Percentiles rank a stretch among this genome's conserved stretches.
Conservation (phyloP, 192 early-diverging fungal species). For the Gryganskiella cystojenkinii region DNA sequence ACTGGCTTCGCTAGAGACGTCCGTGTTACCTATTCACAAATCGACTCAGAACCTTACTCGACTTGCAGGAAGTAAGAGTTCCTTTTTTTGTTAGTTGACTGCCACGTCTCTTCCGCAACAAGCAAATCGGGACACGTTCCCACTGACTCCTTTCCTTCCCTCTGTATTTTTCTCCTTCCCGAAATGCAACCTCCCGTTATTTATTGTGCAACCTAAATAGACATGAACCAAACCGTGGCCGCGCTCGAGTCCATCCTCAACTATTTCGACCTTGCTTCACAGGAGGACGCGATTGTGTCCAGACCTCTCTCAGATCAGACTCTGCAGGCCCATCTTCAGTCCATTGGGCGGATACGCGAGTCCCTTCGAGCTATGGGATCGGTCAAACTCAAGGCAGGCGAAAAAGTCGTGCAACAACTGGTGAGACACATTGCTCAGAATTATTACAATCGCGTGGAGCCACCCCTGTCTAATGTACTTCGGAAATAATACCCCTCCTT, state of each 20-base stretch:
- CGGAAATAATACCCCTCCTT: background rate
- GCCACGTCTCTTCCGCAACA: too few species aligned
- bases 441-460: background rate
- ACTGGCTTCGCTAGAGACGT: slow-evolving; percentile 75
- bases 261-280: slow-evolving; percentile 73
- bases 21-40: slow-evolving; percentile 84
- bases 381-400: slow-evolving; percentile 47
- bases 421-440: slow-evolving; percentile 7
- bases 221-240: slow-evolving; percentile 73
- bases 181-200: too few species aligned
- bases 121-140: too few species aligned
- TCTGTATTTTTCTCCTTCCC: too few species aligned
- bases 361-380: slow-evolving; percentile 42
- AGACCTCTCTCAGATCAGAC: slow-evolving; percentile 64
- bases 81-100: background rate
- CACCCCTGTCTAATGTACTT: background rate
- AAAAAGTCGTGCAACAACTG: slow-evolving; percentile 42
- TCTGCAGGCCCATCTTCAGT: slow-evolving; percentile 26
- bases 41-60: slow-evolving; percentile 79
- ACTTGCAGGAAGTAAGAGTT: slow-evolving; percentile 74
- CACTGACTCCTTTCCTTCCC: too few species aligned
- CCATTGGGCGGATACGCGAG: slow-evolving; percentile 47
- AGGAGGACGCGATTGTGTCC: slow-evolving; percentile 73
- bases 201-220: slow-evolving; percentile 41
- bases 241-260: slow-evolving; percentile 68